Evolutionary conservation across 2,329 filamentous ascomycete genomes (phyloP), one percentile per base, ranked within the genome.

Genomic region (Hortaea sp.): DNA sequence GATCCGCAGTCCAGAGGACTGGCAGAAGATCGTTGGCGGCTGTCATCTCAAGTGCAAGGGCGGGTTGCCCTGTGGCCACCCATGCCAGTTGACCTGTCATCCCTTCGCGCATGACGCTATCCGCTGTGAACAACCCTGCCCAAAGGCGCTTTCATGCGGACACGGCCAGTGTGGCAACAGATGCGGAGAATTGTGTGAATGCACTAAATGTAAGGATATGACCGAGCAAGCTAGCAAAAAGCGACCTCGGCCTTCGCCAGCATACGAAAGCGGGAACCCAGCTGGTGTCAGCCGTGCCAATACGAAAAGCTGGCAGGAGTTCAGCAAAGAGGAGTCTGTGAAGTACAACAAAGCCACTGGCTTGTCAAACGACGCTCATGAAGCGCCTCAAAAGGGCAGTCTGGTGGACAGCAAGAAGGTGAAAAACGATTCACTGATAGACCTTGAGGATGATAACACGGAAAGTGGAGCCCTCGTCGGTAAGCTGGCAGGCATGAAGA

Each of bases 21-120:
- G 78, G 76, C 57, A 65, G 4, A 62, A 62, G 1, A 68, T 73
- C 10, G 65, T 69, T 44, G 80, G 76, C 13, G 79, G 76, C 5
- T 84, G 76, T 60, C 54, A 66, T 43, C 48, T 54, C 41, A 60
- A 48, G 29, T 85, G 78, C 54, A 64, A 60, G 2, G 63, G 57
- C 43, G 54, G 27, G 29, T 57, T 74, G 42, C 49, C 58, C 1
- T 81, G 78, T 51, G 74, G 74, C 1, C 78, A 82, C 53, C 39
- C 43, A 30, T 82, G 78, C 56, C 57, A 58, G 3, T 54, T 75
- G 2, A 64, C 54, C 34, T 82, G 78, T 50, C 78, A 81, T 53
- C 66, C 68, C 11, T 68, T 70, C 39, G 34, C 57, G 0, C 69
- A 73, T 49, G 55, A 63, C 28, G 40, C 46, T 12, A 56, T 72